Conservation (phyloP, 2,329 filamentous ascomycete species). For the Malbranchea zuffiana region DNA sequence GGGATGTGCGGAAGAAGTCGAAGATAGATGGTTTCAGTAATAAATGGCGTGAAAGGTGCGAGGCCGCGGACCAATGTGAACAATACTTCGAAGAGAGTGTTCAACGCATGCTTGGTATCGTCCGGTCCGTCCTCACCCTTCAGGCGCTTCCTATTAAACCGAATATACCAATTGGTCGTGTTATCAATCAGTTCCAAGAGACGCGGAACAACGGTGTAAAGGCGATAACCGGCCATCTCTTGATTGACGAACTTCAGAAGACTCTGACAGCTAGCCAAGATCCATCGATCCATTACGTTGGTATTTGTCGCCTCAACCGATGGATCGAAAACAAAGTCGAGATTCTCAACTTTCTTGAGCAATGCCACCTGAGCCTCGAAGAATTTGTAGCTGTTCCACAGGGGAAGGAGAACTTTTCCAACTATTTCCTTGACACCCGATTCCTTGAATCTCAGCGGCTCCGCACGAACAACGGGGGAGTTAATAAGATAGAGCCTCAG, state of each 20-base stretch:
- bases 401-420: conserved; percentile 73
- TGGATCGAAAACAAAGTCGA: conserved; percentile 70
- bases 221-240: conserved; percentile 72
- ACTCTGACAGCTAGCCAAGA: conserved; percentile 83
- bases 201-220: conserved; percentile 85
- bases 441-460: conserved; percentile 86
- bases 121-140: conserved; percentile 81
- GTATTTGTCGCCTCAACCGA: conserved; percentile 62
- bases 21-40: conserved; percentile 88
- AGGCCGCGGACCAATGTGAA: conserved; percentile 80
- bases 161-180: conserved; percentile 98
- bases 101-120: conserved; percentile 81
- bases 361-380: conserved; percentile 80
- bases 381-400: conserved; percentile 98
- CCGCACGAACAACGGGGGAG: conserved; percentile 84
- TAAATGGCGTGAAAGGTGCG: conserved; percentile 89
- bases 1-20: conserved; percentile 75
- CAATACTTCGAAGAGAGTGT: conserved; percentile 87
- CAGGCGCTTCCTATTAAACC: conserved; percentile 80
- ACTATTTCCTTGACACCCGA: conserved; percentile 89
- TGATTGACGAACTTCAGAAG: conserved; percentile 82
- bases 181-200: conserved; percentile 79
- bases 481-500: conserved; percentile 94
- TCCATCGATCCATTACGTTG: conserved; percentile 96
- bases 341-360: conserved; percentile 70